Conservation (phyloP, 2,329 filamentous ascomycete genomes). For the Phoma sp. region DNA sequence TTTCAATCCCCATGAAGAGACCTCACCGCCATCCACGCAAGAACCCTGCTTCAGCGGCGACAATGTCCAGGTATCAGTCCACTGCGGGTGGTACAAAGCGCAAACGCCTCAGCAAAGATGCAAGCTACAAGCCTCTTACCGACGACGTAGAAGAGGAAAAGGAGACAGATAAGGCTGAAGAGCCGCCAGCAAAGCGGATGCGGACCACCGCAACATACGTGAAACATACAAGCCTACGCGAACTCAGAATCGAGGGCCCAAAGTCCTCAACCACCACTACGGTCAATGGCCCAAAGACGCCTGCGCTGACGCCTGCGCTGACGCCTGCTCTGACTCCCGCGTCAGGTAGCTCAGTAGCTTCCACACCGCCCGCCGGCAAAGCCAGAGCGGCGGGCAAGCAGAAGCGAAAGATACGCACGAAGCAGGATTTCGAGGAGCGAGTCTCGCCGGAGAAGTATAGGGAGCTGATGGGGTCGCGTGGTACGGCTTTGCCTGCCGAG, state of each 20-base stretch:
- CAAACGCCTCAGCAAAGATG: not conserved
- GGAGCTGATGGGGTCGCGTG: not conserved
- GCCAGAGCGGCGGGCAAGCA: constrained; percentile 2
- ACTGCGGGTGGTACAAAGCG: constrained; percentile 1
- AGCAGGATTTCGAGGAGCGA: constrained; percentile 1
- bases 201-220: not conserved
- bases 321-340: not conserved
- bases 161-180: not conserved
- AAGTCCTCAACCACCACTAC: not conserved
- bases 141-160: not conserved
- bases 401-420: not conserved
- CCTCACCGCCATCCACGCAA: not conserved
- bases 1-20: not conserved
- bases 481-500: not conserved
- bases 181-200: not conserved
- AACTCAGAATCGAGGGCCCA: not conserved
- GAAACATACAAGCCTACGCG: not conserved
- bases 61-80: not conserved
- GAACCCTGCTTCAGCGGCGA: not conserved
- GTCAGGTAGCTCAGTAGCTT: not conserved
- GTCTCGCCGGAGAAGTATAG: not conserved
- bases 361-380: not conserved
- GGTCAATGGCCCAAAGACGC: not conserved
- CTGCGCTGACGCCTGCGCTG: not conserved
- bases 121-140: not conserved